Base-by-base conservation (phyloP, 2,329 filamentous ascomycete genomes). In the Colletotrichum gloeosporioides region DNA sequence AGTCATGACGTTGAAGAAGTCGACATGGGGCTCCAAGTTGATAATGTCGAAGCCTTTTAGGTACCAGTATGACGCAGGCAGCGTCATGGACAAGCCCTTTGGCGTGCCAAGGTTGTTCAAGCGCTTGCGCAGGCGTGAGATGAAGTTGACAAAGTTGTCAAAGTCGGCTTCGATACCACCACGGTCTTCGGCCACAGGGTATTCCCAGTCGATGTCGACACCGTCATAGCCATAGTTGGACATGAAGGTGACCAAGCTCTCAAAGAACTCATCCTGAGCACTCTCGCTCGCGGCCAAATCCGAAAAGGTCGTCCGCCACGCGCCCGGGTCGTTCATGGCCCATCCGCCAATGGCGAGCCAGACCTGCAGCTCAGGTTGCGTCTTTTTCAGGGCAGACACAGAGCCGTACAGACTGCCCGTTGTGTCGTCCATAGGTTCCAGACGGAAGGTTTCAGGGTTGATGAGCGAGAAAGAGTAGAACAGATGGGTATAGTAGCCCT, bases 271-370 rank as follows among this genome's bases (percentile, higher is more conserved):
- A 3, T 76, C 29, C 16, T 78, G 78, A 25, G 32, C 64, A 2
- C 16, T 27, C 4, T 31, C 31, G 12, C 76, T 76, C 8, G 16
- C 57, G 2, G 77, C 80, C 34, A 82, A 62, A 25, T 78, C 68
- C 2, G 62, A 78, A 69, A 85, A 86, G 8, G 79, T 77, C 0
- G 75, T 81, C 6, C 74, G 75, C 1, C 78, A 81, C 1, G 81
- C 76, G 22, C 81, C 81, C 0, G 81, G 81, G 61, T 89, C 84
- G 66, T 82, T 86, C 66, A 87, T 85, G 3, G 82, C 79, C 83
- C 84, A 88, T 0, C 87, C 87, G 3, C 87, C 86, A 3, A 89
- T 75, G 6, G 84, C 81, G 34, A 89, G 82, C 77, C 80, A 85
- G 0, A 84, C 82, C 77, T 87, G 79, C 0, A 88, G 79, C 3